These are phyloP conservation scores for Jackrogersella multiformis DNA, from an alignment of 495 filamentous ascomycete genomes.

Conservation along the genomic window DNA sequence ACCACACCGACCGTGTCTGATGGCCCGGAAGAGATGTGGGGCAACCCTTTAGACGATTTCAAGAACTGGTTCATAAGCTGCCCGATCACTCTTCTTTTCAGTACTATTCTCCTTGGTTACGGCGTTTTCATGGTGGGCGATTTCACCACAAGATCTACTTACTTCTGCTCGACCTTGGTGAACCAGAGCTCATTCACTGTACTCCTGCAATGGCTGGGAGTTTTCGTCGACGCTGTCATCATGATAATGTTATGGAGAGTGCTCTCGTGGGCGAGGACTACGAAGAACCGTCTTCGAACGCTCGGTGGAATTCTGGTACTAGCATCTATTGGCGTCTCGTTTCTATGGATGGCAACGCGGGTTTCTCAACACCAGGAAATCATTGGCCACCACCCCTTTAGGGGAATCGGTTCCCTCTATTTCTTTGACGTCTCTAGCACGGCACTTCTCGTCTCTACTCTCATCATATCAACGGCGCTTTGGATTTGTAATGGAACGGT, in stretches of 20 bases:
- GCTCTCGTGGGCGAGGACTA: slow-evolving; percentile 58
- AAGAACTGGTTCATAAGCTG: slow-evolving; percentile 49
- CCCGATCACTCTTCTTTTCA: slow-evolving; percentile 40
- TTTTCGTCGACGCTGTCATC: slow-evolving; percentile 54
- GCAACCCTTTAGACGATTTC: slow-evolving; percentile 50
- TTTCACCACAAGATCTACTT: slow-evolving; percentile 47
- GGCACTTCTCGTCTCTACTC: slow-evolving; percentile 49
- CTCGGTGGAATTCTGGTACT: slow-evolving; percentile 50
- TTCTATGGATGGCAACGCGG: slow-evolving; percentile 31
- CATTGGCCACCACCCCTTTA: slow-evolving; percentile 35
- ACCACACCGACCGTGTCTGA: slow-evolving; percentile 37
- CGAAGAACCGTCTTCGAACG: slow-evolving; percentile 51
- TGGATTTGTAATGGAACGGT: slow-evolving; percentile 52
- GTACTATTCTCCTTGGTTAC: slow-evolving; percentile 44
- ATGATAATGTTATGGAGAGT: slow-evolving; percentile 54
- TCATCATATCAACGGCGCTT: slow-evolving; percentile 52
- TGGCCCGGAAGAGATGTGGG: slow-evolving; percentile 50
- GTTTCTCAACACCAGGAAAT: slow-evolving; percentile 37
- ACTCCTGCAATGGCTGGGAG: slow-evolving; percentile 49
- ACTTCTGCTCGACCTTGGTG: slow-evolving; percentile 52
- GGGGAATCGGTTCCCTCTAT: slow-evolving; percentile 47
- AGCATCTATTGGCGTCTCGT: slow-evolving; percentile 39
- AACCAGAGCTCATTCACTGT: slow-evolving; percentile 44
- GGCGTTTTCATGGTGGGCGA: slow-evolving; percentile 44
- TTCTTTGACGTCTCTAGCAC: slow-evolving; percentile 54